phyloP scores from a whole-genome alignment of 2,329 filamentous ascomycete species.

The Fusarium citri region DNA sequence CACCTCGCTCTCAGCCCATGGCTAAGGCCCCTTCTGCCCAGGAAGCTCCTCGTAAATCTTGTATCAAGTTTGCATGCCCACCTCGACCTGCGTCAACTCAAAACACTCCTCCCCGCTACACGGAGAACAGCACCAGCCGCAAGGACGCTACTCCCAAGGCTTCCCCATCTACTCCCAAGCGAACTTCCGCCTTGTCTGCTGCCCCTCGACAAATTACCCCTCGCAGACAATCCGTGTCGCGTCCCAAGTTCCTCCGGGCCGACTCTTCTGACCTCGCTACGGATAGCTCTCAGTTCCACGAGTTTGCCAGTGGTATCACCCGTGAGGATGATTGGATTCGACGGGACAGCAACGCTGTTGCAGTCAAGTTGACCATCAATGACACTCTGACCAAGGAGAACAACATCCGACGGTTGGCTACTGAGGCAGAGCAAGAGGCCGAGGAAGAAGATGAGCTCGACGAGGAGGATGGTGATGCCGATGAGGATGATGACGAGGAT shows the following conservation, averaged over 20 bases:
- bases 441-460: slow-evolving; percentile 73
- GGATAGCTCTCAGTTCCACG: slow-evolving; percentile 79
- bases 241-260: slow-evolving; percentile 63
- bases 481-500: slow-evolving; percentile 72
- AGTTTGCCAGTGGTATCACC: slow-evolving; percentile 86
- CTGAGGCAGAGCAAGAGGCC: slow-evolving; percentile 92
- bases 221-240: slow-evolving; percentile 41
- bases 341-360: slow-evolving; percentile 72
- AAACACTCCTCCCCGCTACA: slow-evolving; percentile 51
- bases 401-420: slow-evolving; percentile 83
- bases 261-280: slow-evolving; percentile 62
- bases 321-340: slow-evolving; percentile 92
- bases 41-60: slow-evolving; percentile 64
- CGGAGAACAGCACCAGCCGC: slow-evolving; percentile 2
- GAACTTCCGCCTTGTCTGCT: slow-evolving; percentile 41
- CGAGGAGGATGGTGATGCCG: slow-evolving; percentile 90
- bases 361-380: slow-evolving; percentile 82
- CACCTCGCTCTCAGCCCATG: slow-evolving; percentile 51
- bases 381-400: slow-evolving; percentile 94
- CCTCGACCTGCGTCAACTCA: slow-evolving; percentile 61
- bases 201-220: slow-evolving; percentile 44
- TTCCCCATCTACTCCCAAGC: slow-evolving; percentile 50
- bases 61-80: slow-evolving; percentile 83
- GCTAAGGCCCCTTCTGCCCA: slow-evolving; percentile 51
- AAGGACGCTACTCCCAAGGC: slow-evolving; percentile 33